Conservation (phyloP, 2,329 filamentous ascomycete genomes). For the Botrytis sinoallii region DNA sequence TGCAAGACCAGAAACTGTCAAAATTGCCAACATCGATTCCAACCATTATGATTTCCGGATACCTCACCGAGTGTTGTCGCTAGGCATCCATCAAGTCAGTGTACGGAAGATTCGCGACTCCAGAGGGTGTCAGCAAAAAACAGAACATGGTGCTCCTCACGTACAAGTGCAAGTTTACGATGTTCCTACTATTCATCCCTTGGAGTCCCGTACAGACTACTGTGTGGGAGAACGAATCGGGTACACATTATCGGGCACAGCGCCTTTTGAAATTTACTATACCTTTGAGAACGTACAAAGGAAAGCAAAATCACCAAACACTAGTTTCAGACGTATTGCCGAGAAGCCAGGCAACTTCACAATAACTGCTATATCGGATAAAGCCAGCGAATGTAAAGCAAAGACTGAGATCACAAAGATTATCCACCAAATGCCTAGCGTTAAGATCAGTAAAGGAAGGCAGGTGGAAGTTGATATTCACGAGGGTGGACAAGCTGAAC, state of each 20-base stretch:
- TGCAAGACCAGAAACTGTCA: conserved; percentile 74
- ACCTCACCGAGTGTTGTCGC: conserved; percentile 76
- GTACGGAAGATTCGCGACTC: conserved; percentile 88
- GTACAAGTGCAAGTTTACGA: conserved; percentile 93
- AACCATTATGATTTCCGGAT: conserved; percentile 78
- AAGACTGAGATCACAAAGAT: conserved; percentile 73
- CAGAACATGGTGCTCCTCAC: conserved; percentile 66
- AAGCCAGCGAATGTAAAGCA: conserved; percentile 82
- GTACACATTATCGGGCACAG: conserved; percentile 84
- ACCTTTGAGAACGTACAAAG: conserved; percentile 75
- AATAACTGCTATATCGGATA: conserved; percentile 84
- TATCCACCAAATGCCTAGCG: conserved; percentile 90
- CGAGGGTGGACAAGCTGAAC: conserved; percentile 90
- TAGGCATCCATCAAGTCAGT: conserved; percentile 85
- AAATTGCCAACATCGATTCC: conserved; percentile 73
- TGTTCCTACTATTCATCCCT: conserved; percentile 82
- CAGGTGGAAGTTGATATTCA: conserved; percentile 88
- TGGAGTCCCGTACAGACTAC: conserved; percentile 82
- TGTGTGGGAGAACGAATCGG: conserved; percentile 94
- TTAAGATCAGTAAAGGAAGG: conserved; percentile 81
- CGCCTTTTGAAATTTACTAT: conserved; percentile 92
- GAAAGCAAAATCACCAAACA: conserved; percentile 75
- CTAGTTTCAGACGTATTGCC: conserved; percentile 88
- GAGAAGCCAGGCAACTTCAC: conserved; percentile 86
- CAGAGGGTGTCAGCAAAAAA: conserved; percentile 78